These are phyloP conservation scores for Phascolomyces articulosus DNA, from an alignment of 371 early-diverging fungal genomes.

Conservation along the genomic window DNA sequence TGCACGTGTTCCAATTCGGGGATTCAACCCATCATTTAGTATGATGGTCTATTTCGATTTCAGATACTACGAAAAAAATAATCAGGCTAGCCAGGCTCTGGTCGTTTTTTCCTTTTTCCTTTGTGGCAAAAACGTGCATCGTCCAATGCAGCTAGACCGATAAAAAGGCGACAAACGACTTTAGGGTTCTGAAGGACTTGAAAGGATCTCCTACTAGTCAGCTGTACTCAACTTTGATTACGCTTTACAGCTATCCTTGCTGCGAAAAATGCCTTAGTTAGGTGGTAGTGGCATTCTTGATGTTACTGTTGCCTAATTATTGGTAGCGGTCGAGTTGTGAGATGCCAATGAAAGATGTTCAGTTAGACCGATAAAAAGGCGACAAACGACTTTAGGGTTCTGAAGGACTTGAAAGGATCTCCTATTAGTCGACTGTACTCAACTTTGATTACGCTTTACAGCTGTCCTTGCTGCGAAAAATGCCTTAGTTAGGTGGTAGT, in stretches of 20 bases:
- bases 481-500: too few species aligned
- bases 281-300: too few species aligned
- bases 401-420: background rate
- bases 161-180: slow-evolving; percentile 5
- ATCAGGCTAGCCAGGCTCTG: too few species aligned
- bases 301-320: too few species aligned
- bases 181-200: background rate
- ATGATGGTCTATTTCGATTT: too few species aligned
- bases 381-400: background rate
- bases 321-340: too few species aligned
- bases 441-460: background rate
- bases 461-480: background rate
- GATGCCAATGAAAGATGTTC: too few species aligned
- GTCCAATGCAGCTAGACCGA: background rate
- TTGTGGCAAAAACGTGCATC: background rate
- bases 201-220: background rate
- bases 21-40: too few species aligned
- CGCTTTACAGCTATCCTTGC: background rate
- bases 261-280: background rate
- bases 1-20: too few species aligned
- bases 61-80: too few species aligned
- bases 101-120: background rate
- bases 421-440: background rate
- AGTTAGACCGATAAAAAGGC: slow-evolving; percentile 4
- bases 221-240: background rate